phyloP scores from a whole-genome alignment of 495 filamentous ascomycete species.

The Rhypophila decipiens region DNA sequence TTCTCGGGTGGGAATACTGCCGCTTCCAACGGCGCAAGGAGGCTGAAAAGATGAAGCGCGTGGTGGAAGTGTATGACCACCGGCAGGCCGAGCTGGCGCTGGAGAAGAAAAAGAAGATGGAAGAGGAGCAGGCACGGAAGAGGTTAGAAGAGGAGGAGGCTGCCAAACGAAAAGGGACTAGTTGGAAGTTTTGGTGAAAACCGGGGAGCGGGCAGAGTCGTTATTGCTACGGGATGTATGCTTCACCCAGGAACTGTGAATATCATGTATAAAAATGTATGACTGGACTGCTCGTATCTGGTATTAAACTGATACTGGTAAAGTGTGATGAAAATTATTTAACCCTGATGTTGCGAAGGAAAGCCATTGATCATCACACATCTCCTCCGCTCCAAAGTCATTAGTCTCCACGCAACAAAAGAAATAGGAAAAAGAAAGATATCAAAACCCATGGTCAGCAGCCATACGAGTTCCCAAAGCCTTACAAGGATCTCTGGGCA shows the following conservation, averaged over 20 bases:
- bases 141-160: slow-evolving; percentile 28
- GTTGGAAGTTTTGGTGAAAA: slow-evolving; percentile 48
- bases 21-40: slow-evolving; percentile 63
- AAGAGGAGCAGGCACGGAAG: slow-evolving; percentile 45
- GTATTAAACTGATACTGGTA: too few relatives aligned
- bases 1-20: slow-evolving; percentile 74
- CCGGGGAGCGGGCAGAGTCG: background rate
- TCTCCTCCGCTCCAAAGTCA: too few relatives aligned
- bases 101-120: slow-evolving; percentile 35
- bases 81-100: slow-evolving; percentile 40
- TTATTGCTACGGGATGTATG: background rate
- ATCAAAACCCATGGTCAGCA: too few relatives aligned
- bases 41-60: slow-evolving; percentile 68
- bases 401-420: too few relatives aligned
- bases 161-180: slow-evolving; percentile 26
- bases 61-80: slow-evolving; percentile 71
- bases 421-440: too few relatives aligned
- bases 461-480: too few relatives aligned
- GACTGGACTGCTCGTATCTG: too few relatives aligned
- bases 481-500: too few relatives aligned
- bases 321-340: too few relatives aligned
- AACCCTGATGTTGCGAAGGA: too few relatives aligned
- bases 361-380: too few relatives aligned
- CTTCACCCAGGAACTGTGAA: background rate
- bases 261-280: background rate